Conservation (phyloP, 345 rosid species). For the Angophora floribunda region DNA sequence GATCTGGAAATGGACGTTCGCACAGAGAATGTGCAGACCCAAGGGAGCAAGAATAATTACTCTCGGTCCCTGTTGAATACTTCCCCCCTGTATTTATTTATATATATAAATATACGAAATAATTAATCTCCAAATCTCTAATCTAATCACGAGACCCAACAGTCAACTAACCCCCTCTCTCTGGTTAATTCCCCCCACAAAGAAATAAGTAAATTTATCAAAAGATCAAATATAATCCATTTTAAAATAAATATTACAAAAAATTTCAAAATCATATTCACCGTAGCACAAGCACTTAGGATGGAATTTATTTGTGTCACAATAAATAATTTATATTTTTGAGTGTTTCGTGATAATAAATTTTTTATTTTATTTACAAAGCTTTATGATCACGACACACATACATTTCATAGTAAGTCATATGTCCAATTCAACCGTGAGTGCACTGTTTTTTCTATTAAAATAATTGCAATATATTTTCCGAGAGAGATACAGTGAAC, state of each 20-base stretch:
- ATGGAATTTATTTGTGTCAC: background rate
- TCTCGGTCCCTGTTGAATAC: background rate
- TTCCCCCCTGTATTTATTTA: background rate
- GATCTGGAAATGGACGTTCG: background rate
- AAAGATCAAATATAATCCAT: too few relatives aligned
- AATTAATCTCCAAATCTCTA: background rate
- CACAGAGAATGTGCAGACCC: background rate
- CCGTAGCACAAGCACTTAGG: too few relatives aligned
- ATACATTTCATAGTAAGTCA: background rate
- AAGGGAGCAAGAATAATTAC: background rate
- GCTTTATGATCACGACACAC: background rate
- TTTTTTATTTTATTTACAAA: background rate
- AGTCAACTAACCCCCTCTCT: background rate
- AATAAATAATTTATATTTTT: background rate
- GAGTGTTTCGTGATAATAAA: too few relatives aligned
- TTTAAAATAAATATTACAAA: background rate
- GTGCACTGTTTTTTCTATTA: background rate
- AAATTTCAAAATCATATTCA: too few relatives aligned
- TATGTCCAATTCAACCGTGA: background rate
- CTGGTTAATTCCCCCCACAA: background rate
- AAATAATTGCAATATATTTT: background rate
- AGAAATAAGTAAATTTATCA: too few relatives aligned
- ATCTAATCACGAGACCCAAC: background rate
- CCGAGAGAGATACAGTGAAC: background rate
- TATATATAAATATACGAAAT: background rate